phyloP scores from a whole-genome alignment of 176 grass and related monocot species.

The Musa itinerans region DNA sequence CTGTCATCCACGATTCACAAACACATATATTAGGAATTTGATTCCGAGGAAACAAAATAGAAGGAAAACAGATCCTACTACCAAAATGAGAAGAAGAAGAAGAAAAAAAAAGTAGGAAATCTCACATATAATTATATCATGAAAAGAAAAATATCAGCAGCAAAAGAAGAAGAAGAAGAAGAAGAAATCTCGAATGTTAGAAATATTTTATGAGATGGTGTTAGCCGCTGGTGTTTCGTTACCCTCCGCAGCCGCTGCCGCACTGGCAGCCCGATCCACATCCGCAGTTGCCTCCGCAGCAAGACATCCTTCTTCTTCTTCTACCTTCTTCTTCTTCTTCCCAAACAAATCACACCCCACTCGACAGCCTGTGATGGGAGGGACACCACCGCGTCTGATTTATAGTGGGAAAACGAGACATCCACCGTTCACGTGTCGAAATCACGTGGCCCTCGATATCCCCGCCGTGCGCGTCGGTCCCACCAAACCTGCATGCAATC shows the following conservation, averaged over 20 bases:
- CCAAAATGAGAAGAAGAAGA: no score
- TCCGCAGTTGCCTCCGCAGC: conserved; percentile 91
- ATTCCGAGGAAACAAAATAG: no score
- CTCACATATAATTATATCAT: no score
- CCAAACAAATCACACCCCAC: no score
- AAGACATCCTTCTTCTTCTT: conserved; percentile 42
- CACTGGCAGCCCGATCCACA: conserved; percentile 70
- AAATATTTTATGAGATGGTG: no score
- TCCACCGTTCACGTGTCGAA: conserved; percentile 21
- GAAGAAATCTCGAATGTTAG: no score
- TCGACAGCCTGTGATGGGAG: no score
- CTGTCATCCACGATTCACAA: conserved; percentile 19
- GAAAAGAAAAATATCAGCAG: no score
- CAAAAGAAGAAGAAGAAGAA: not conserved
- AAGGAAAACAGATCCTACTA: no score
- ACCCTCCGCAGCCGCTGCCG: conserved; percentile 67
- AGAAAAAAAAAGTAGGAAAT: not conserved
- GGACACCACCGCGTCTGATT: not conserved
- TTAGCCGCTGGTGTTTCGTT: not conserved
- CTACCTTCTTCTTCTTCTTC: not conserved
- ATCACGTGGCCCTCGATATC: not conserved
- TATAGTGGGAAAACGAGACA: conserved; percentile 10
- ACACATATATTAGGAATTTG: not conserved
- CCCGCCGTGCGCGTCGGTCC: not conserved
- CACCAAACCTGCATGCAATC: not conserved